Base-by-base conservation (phyloP, 768 basidiomycete species). In the Collybiopsis luxurians region DNA sequence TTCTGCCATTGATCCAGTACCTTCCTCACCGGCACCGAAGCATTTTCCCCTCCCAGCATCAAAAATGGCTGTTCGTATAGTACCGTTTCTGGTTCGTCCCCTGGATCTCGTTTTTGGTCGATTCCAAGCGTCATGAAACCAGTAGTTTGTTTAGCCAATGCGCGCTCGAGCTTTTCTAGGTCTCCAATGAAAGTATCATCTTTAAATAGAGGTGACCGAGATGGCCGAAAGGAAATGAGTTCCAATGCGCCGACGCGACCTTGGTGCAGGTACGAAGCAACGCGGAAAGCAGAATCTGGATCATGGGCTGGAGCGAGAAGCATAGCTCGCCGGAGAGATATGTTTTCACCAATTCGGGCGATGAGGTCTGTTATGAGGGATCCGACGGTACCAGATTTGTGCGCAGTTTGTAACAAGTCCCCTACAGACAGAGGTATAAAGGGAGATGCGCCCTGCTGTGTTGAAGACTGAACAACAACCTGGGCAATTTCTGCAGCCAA, bases 401-500 rank as follows among this genome's bases (percentile, higher is more conserved):
- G 68, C 13, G 78, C 69, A 43, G 74, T 59, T 12, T 75, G 67
- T 31, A 86, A 69, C 27, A 79, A 68, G 45, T 75, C 65, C 31
- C 84, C 80, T 59, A 87, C 63, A 2, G 82, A 71, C 60, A 80
- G 79, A 17, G 78, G 66, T 30, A 71, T 72, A 54, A 94, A 79
- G 61, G 60, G 11, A 64, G 62, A 62, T n/a, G 72, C 30, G 19
- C 19, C 3, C n/a, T 45, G 30, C 23, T 44, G 67, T 53, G 84
- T 82, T 0, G 82, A 71, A 42, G 91, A 75, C 65, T 85, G 90
- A 5, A 92, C 92, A 31, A 87, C 85, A 1, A 91, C 93, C 63
- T 90, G 86, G 15, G 92, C 89, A 61, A 97, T 87, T 63, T 92
- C 86, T 39, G 79, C 77, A 12, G 90, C 88, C 38, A 95, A 81